Conservation (phyloP, 345 rosid genomes). For the Noccaea bulbosa region DNA sequence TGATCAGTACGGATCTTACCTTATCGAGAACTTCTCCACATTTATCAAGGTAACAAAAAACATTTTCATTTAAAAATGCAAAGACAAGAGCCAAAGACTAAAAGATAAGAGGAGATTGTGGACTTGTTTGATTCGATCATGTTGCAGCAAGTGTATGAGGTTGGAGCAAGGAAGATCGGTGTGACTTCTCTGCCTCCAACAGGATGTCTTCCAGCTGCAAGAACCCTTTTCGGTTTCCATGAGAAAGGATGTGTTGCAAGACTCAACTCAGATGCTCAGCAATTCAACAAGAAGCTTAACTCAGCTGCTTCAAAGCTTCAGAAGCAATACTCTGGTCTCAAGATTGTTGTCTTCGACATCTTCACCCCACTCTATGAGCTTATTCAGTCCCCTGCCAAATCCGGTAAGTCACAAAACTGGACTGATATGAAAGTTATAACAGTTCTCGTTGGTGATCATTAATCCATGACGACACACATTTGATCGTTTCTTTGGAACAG, state of each 20-base stretch:
- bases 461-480: slow-evolving; percentile 19
- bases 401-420: slow-evolving; percentile 49
- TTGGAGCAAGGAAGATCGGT: slow-evolving; percentile 86
- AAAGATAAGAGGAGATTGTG: slow-evolving; percentile 1
- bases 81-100: too few relatives aligned
- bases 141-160: slow-evolving; percentile 57
- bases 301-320: slow-evolving; percentile 61
- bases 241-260: slow-evolving; percentile 66
- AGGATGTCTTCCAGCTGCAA: slow-evolving; percentile 86
- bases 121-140: slow-evolving; percentile 10
- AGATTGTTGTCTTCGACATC: slow-evolving; percentile 80
- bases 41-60: slow-evolving; percentile 58
- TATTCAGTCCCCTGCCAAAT: slow-evolving; percentile 61
- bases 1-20: slow-evolving; percentile 70
- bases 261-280: slow-evolving; percentile 72
- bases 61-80: too few relatives aligned
- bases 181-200: slow-evolving; percentile 90
- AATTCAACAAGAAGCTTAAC: slow-evolving; percentile 74
- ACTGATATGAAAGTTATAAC: neutral
- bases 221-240: slow-evolving; percentile 70
- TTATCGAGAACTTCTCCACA: slow-evolving; percentile 54
- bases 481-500: slow-evolving; percentile 38
- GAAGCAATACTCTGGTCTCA: slow-evolving; percentile 73
- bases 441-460: neutral
- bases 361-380: slow-evolving; percentile 68